Percentiles rank a stretch among this genome's conserved stretches.
Evolutionary conservation across 2,329 filamentous ascomycete species (phyloP).

Genomic region (Aaosphaeria arxii): DNA sequence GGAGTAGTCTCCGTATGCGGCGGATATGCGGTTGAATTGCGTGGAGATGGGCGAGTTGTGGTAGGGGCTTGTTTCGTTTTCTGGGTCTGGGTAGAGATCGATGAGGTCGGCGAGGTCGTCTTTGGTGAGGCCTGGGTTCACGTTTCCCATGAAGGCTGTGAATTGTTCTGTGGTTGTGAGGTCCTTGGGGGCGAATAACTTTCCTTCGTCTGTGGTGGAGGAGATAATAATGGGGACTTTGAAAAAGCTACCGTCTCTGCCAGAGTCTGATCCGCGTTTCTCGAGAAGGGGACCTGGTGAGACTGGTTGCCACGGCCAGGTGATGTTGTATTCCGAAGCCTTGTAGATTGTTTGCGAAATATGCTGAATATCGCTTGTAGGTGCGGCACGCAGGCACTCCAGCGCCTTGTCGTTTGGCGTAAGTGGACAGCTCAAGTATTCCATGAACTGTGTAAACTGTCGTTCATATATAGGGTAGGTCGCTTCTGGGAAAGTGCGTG

Average conservation of each 20-base stretch:
- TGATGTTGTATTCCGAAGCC: conserved; percentile 39
- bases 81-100: conserved; percentile 25
- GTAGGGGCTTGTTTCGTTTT: conserved; percentile 21
- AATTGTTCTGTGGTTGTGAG: conserved; percentile 37
- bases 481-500: conserved; percentile 31
- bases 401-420: conserved; percentile 33
- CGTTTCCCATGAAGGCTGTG: conserved; percentile 27
- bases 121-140: conserved; percentile 24
- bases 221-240: conserved; percentile 31
- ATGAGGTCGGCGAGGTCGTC: conserved; percentile 28
- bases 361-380: conserved; percentile 37
- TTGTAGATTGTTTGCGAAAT: conserved; percentile 40
- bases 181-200: conserved; percentile 25
- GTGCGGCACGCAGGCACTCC: conserved; percentile 38
- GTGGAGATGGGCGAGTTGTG: conserved; percentile 38
- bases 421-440: conserved; percentile 21
- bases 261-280: conserved; percentile 43
- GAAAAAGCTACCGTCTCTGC: conserved; percentile 33
- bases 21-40: conserved; percentile 46
- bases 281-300: conserved; percentile 47
- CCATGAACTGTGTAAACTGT: conserved; percentile 31
- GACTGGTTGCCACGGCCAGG: conserved; percentile 51
- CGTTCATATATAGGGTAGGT: conserved; percentile 27
- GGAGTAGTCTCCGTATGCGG: conserved; percentile 37
- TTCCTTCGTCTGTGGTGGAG: conserved; percentile 37